Evolutionary conservation across 768 basidiomycete species (phyloP), one percentile per base, ranked within the genome.

Genomic region (Neoboletus magnificus): DNA sequence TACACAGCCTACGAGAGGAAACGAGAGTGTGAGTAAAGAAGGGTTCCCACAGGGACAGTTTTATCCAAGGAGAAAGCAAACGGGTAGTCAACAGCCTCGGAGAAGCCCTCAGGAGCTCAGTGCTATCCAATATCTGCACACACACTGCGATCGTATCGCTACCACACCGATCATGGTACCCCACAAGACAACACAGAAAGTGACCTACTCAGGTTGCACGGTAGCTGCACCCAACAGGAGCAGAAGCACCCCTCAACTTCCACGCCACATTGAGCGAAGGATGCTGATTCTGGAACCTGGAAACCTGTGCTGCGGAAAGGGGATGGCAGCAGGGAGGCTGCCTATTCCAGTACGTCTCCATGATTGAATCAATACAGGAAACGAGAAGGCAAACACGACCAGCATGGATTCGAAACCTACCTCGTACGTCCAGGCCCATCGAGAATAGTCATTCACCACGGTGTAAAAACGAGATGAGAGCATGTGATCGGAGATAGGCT

Each of bases 1-100:
- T 11, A 87, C 75, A 46, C 91, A 90, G 39, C 89, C 87, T 15
- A 82, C 64, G 62, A 91, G 87, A 8, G 86, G 83, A 36, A 22
- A 59, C 47, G 53, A 59, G 37, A 30, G 41, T 25, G 50, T 22
- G 50, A 60, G 41, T 12, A n/a, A 29, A 41, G 20, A 29, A 40
- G 40, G 52, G 51, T 46, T n/a, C 37, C 29, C 43, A 46, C 36
- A 50, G 22, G 44, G 20, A 52, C 4, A 41, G 35, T 27, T 36
- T 22, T 25, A 27, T n/a, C 32, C 49, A 40, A 46, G 37, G 33
- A 47, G 43, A 29, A 23, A 27, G 25, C 15, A 40, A 43, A 54
- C 16, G 20, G 43, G 25, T 6, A 47, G 53, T 35, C 30, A 23
- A 41, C 46, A 37, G 33, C 39, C 36, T 48, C 30, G 25, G 33